Evolutionary conservation across 148 eudicot species (phyloP), one percentile per base, ranked within the genome.

Genomic region (Selenicereus undatus): DNA sequence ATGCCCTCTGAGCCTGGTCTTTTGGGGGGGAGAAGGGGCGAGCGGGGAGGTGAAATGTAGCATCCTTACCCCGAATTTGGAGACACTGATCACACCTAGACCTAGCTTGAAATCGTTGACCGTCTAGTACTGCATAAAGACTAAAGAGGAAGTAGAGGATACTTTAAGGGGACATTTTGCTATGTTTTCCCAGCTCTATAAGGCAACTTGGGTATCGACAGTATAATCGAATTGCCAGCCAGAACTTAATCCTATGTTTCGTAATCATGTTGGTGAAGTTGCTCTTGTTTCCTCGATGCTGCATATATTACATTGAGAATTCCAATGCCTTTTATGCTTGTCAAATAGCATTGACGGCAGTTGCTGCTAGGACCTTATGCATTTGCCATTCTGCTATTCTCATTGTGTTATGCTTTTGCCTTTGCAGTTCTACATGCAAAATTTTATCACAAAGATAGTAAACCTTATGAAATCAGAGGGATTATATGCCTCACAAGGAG

Each of bases 401-500:
- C 26, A 11, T 22, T 11, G 26, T 52, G 20, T 75, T 73, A 39
- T 74, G 39, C 29, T 66, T 50, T 51, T 7, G 7, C 39, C n/a
- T 60, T 27, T 79, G 82, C 69, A 89, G 91, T 82, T 74, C 51
- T 85, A 87, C 64, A 90, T 90, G 91, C 86, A 88, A 76, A 86
- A 81, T 70, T 90, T 90, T 36, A 87, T 88, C 29, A 82, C 86
- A 70, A 78, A 81, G 45, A 84, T 90, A 70, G 90, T 90, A 45
- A 80, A 85, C 78, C 77, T 90, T 70, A 83, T 88, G 90, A 87
- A 88, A 71, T 82, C 88, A 60, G 89, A 90, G 80, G 79, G 75
- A 4, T 76, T 90, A 58, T 90, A 85, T 83, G 89, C 89, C n/a
- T 87, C 89, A 62, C 90, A 90, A 90, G 91, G 91, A 70, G 93